These are phyloP conservation scores for Lepidium campestre DNA, from an alignment of 441 rosid species.

Conservation along the genomic window DNA sequence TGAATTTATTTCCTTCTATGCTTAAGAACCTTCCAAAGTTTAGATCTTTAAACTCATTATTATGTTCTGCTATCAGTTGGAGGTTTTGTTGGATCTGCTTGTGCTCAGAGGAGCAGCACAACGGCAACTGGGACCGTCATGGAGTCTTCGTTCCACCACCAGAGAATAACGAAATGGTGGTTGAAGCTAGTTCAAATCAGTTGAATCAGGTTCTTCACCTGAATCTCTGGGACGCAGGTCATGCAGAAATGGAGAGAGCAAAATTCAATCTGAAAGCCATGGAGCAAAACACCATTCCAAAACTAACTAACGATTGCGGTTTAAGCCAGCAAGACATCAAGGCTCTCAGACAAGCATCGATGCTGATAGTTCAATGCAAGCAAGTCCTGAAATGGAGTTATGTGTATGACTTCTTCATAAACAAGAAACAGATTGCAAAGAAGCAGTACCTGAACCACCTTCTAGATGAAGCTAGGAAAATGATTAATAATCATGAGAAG, in stretches of 20 bases:
- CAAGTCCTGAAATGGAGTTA: conserved; percentile 17
- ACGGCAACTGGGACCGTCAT: neutral
- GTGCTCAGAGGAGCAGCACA: neutral
- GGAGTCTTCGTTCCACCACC: neutral
- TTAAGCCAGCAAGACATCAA: neutral
- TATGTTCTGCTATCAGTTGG: neutral
- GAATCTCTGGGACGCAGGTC: neutral
- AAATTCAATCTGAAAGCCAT: neutral
- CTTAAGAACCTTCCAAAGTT: neutral
- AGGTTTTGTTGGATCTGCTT: conserved; percentile 15
- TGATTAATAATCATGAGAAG: neutral
- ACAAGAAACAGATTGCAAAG: conserved; percentile 1
- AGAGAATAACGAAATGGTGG: neutral
- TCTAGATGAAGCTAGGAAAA: neutral
- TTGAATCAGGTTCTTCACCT: neutral
- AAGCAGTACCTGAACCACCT: conserved; percentile 4
- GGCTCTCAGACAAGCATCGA: conserved; percentile 7
- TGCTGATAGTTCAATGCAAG: conserved; percentile 4
- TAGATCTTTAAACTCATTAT: neutral
- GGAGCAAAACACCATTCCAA: neutral
- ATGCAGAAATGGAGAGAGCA: neutral
- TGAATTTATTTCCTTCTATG: neutral
- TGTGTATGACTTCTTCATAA: neutral
- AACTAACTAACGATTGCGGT: neutral
- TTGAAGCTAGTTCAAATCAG: neutral